Conservation (phyloP, 257 asterid species). For the Jaltomata sinuosa region DNA sequence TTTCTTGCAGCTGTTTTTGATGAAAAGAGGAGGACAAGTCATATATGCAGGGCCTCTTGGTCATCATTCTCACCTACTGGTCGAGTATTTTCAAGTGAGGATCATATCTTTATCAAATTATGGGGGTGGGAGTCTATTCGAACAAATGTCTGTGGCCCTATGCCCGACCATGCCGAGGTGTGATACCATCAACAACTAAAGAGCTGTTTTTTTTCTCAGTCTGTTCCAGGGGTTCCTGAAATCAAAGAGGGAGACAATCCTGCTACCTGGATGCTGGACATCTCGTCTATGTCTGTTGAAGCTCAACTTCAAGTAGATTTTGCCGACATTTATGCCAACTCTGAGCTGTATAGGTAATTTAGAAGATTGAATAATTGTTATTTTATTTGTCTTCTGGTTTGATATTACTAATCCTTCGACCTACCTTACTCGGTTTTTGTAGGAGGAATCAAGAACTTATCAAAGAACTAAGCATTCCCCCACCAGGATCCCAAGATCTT, state of each 20-base stretch:
- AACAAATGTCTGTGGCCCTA: too few species aligned
- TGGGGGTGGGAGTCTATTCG: background rate
- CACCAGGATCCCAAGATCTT: slow-evolving; percentile 54
- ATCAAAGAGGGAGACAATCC: slow-evolving; percentile 76
- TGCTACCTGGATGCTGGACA: slow-evolving; percentile 89
- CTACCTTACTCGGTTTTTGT: slow-evolving; percentile 1
- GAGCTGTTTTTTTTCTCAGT: slow-evolving; percentile 20
- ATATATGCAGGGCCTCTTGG: slow-evolving; percentile 77
- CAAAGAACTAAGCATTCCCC: slow-evolving; percentile 50
- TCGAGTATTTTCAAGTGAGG: slow-evolving; percentile 70
- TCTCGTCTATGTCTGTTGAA: slow-evolving; percentile 58
- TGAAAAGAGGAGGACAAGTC: slow-evolving; percentile 93
- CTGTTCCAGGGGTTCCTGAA: slow-evolving; percentile 64
- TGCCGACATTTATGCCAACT: slow-evolving; percentile 54
- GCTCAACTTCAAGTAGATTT: slow-evolving; percentile 67
- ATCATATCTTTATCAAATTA: background rate
- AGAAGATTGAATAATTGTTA: background rate
- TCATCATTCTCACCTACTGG: slow-evolving; percentile 47
- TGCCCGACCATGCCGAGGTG: too few species aligned
- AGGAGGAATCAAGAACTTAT: slow-evolving; percentile 77
- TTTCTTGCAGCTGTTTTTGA: slow-evolving; percentile 46
- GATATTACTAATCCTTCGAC: background rate
- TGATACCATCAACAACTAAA: background rate
- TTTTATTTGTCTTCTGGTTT: background rate
- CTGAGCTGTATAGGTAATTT: slow-evolving; percentile 62